Evolutionary conservation across 768 basidiomycete species (phyloP).

Genomic region (Pleurotus eryngii): DNA sequence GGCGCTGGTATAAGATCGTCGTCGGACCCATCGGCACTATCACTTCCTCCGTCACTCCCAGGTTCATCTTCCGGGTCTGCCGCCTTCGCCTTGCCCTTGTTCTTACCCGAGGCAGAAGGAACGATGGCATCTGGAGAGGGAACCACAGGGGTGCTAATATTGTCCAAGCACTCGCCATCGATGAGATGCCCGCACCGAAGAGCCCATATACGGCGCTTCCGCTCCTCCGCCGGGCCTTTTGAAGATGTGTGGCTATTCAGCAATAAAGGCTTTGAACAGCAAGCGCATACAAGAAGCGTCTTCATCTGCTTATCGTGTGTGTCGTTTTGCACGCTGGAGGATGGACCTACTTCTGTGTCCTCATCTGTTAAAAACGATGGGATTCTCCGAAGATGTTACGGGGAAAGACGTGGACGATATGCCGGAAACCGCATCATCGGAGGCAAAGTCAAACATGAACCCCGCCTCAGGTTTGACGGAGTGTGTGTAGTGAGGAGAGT

Average conservation of each 20-base stretch:
- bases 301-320: slow-evolving; percentile 21
- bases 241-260: slow-evolving; percentile 46
- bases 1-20: background rate
- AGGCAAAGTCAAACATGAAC: slow-evolving; percentile 66
- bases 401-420: slow-evolving; percentile 18
- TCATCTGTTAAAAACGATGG: slow-evolving; percentile 51
- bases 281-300: slow-evolving; percentile 61
- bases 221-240: slow-evolving; percentile 38
- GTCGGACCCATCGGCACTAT: background rate
- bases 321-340: slow-evolving; percentile 8
- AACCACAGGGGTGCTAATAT: slow-evolving; percentile 46
- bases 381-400: slow-evolving; percentile 29
- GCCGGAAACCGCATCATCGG: slow-evolving; percentile 27
- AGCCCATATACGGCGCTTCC: slow-evolving; percentile 58
- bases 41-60: background rate
- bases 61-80: slow-evolving; percentile 3
- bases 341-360: slow-evolving; percentile 12
- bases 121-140: slow-evolving; percentile 3
- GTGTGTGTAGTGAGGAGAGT: slow-evolving; percentile 64
- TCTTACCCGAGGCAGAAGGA: slow-evolving; percentile 41
- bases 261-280: slow-evolving; percentile 62
- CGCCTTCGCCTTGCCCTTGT: slow-evolving; percentile 17
- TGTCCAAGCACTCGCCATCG: slow-evolving; percentile 70
- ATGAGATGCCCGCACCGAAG: slow-evolving; percentile 76
- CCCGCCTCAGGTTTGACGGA: slow-evolving; percentile 52